phyloP scores from a whole-genome alignment of 2,329 filamentous ascomycete species.

The Alternaria tenuissima region DNA sequence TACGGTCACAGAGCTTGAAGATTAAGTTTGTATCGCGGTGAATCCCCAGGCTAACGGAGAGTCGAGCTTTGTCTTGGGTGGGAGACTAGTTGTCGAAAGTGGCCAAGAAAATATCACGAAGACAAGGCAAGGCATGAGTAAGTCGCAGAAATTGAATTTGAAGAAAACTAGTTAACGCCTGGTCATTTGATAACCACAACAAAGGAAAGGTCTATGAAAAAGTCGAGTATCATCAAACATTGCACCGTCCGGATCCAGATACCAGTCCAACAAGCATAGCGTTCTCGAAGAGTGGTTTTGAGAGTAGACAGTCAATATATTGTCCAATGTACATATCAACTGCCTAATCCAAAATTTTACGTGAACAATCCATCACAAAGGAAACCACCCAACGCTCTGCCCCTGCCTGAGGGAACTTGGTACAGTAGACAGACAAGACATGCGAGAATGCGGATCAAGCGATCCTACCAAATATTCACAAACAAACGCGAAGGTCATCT shows the following conservation, averaged over 20 bases:
- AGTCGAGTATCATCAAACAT: slow-evolving; percentile 6
- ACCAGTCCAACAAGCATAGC: not conserved
- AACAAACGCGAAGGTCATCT: slow-evolving; percentile 31
- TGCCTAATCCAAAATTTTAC: slow-evolving; percentile 14
- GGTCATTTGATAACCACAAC: slow-evolving; percentile 12
- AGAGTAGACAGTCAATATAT: slow-evolving; percentile 34
- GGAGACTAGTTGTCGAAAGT: not conserved
- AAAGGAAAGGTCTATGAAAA: slow-evolving; percentile 20
- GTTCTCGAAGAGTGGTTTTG: not conserved
- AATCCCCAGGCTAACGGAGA: not conserved
- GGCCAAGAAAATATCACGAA: not conserved
- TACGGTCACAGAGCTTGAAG: not conserved
- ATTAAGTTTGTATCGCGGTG: not conserved
- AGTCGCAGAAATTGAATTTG: not conserved
- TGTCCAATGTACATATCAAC: slow-evolving; percentile 27
- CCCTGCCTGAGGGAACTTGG: slow-evolving; percentile 32
- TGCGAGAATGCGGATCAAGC: slow-evolving; percentile 37
- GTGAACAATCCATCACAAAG: slow-evolving; percentile 26
- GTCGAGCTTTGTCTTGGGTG: not conserved
- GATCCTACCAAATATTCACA: slow-evolving; percentile 23
- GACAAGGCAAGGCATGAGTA: not conserved
- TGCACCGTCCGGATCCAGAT: not conserved
- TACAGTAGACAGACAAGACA: slow-evolving; percentile 33
- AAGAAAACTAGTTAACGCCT: not conserved
- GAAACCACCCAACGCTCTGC: slow-evolving; percentile 24